Conservation (phyloP, 345 rosid species). For the Eucalyptus rudis region DNA sequence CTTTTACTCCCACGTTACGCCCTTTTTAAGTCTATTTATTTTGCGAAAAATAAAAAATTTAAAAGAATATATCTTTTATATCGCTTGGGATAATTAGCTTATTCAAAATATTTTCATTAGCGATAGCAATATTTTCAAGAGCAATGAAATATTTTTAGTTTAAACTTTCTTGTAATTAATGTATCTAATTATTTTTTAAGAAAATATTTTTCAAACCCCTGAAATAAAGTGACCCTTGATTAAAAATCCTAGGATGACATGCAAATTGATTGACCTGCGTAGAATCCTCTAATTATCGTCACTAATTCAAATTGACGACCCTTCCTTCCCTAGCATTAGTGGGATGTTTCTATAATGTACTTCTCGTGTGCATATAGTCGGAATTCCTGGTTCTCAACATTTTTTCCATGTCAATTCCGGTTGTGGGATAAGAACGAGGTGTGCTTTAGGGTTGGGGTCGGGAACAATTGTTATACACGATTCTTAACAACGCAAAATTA, state of each 20-base stretch:
- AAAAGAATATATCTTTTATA: too few relatives aligned
- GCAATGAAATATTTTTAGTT: neutral
- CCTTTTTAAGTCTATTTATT: neutral
- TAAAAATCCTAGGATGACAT: neutral
- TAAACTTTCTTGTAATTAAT: neutral
- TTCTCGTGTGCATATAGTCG: neutral
- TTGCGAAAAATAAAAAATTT: neutral
- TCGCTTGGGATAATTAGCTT: neutral
- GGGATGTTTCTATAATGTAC: neutral
- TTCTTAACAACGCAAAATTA: rapidly evolving
- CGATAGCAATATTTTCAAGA: neutral
- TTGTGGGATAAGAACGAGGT: neutral
- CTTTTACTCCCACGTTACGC: neutral
- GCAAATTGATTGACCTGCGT: neutral
- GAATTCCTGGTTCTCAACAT: neutral
- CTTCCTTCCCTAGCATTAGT: neutral
- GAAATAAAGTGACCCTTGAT: neutral
- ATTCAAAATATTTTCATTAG: neutral
- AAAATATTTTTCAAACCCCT: neutral
- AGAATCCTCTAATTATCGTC: neutral
- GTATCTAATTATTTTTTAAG: neutral
- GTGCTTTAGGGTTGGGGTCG: neutral
- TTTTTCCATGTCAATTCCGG: too few relatives aligned
- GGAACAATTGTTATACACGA: neutral
- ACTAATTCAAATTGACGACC: neutral